These are phyloP conservation scores for Sonneratia caseolaris DNA, from an alignment of 345 rosid species.

Conservation along the genomic window DNA sequence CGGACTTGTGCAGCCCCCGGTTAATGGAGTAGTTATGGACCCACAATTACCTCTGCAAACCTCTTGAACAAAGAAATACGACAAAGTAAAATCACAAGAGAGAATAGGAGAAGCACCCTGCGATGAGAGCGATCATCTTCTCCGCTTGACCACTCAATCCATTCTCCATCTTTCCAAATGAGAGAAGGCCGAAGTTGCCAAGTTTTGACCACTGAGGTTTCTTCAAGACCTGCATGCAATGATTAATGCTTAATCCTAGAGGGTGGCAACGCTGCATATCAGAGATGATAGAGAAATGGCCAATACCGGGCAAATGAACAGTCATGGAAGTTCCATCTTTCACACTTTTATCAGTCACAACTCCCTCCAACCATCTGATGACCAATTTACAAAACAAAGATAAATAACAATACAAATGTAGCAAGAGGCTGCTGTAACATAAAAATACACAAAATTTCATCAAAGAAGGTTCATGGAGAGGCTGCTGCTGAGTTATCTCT, in stretches of 20 bases:
- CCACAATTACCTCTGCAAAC: neutral
- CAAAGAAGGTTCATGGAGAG: too few species aligned
- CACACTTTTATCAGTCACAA: too few species aligned
- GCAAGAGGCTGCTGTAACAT: too few species aligned
- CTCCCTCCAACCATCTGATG: too few species aligned
- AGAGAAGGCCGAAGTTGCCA: conserved; percentile 90
- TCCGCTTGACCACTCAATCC: conserved; percentile 69
- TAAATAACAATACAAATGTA: too few species aligned
- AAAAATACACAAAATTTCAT: too few species aligned
- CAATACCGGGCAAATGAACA: neutral
- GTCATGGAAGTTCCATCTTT: neutral
- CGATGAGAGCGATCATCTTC: conserved; percentile 27
- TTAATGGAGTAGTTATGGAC: neutral
- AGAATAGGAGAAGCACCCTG: conserved; percentile 37
- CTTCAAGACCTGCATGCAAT: conserved; percentile 52
- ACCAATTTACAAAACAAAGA: neutral
- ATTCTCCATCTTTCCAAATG: conserved; percentile 71
- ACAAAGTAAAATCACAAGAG: neutral
- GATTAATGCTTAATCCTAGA: neutral
- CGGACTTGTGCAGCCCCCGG: too few species aligned
- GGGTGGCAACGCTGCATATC: neutral
- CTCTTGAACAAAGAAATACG: too few species aligned
- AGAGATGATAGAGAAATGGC: neutral
- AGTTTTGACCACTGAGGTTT: conserved; percentile 45
- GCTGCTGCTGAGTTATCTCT: too few species aligned